Evolutionary conservation across 257 asterid species (phyloP).

Genomic region (Verbascum thapsus): DNA sequence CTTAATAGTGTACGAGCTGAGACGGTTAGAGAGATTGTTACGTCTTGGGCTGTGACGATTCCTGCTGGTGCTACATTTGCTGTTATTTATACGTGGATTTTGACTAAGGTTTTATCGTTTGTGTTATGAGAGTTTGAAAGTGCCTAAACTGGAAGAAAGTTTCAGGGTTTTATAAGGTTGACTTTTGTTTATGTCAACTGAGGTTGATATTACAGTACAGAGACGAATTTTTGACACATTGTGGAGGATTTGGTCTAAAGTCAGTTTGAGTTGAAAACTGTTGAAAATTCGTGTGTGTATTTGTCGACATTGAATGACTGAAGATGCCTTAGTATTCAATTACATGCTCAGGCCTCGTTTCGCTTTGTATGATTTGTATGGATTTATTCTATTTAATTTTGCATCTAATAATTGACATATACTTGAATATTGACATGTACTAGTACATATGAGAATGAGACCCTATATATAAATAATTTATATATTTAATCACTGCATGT

Average conservation of each 20-base stretch:
- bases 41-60: conserved; percentile 88
- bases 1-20: conserved; percentile 85
- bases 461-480: too few species aligned
- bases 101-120: conserved; percentile 62
- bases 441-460: too few species aligned
- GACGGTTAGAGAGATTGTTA: conserved; percentile 85
- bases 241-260: neutral
- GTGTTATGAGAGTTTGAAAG: conserved; percentile 46
- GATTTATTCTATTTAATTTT: too few species aligned
- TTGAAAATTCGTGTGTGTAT: neutral
- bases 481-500: too few species aligned
- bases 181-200: conserved; percentile 30
- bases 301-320: neutral
- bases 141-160: conserved; percentile 31
- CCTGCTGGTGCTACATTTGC: conserved; percentile 88
- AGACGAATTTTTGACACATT: conserved; percentile 17
- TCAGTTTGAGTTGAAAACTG: neutral
- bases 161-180: conserved; percentile 15
- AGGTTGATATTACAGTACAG: conserved; percentile 21
- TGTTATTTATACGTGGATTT: conserved; percentile 80
- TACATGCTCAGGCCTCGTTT: neutral
- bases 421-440: too few species aligned
- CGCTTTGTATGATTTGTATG: neutral
- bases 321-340: conserved; percentile 1
- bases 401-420: too few species aligned